These are phyloP conservation scores for Sporothrix inflata DNA, from an alignment of 2,329 filamentous ascomycete species.

Conservation along the genomic window DNA sequence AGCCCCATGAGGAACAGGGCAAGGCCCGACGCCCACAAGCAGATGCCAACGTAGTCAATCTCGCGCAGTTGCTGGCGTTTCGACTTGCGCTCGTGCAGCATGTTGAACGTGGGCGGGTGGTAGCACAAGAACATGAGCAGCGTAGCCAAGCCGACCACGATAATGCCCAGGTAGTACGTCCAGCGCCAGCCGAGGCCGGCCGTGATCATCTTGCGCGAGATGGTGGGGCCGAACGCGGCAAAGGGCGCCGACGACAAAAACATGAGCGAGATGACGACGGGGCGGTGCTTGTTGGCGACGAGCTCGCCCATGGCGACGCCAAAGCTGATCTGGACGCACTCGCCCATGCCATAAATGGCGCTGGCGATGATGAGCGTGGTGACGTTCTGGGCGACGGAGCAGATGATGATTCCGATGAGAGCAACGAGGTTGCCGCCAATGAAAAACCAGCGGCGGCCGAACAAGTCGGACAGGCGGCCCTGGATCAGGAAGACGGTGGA, in stretches of 20 bases:
- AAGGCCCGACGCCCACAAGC: constrained; percentile 50
- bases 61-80: constrained; percentile 43
- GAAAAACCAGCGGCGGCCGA: constrained; percentile 29
- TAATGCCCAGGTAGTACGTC: constrained; percentile 49
- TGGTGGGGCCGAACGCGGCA: constrained; percentile 43
- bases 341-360: constrained; percentile 43
- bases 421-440: background rate
- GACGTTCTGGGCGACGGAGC: constrained; percentile 39
- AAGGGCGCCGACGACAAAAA: constrained; percentile 44
- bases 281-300: constrained; percentile 48
- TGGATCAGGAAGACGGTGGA: constrained; percentile 44
- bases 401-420: background rate
- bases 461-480: constrained; percentile 45
- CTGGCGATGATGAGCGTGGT: constrained; percentile 43
- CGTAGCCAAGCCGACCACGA: constrained; percentile 41
- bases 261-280: constrained; percentile 42
- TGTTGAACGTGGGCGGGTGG: constrained; percentile 46
- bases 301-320: constrained; percentile 47
- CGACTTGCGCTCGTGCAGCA: constrained; percentile 45
- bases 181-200: constrained; percentile 45
- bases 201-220: constrained; percentile 43
- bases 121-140: constrained; percentile 46
- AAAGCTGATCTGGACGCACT: constrained; percentile 45
- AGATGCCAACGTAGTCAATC: constrained; percentile 49
- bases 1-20: constrained; percentile 52